Conservation (phyloP, 129 eudicot genomes). For the Escallonia rubra region DNA sequence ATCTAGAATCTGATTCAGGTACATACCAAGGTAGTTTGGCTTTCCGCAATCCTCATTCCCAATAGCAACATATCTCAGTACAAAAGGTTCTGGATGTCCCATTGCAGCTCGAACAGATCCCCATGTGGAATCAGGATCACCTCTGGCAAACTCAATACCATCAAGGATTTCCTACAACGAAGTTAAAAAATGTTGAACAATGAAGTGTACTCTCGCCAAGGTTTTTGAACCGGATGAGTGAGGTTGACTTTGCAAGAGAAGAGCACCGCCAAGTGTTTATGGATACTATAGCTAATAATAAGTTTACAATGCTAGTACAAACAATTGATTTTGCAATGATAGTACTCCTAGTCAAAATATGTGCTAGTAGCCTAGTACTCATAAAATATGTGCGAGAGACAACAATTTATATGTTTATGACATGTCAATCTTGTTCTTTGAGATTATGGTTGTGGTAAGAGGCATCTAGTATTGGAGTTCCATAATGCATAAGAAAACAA, state of each 20-base stretch:
- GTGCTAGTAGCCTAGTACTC: no score
- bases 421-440: no score
- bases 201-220: not conserved
- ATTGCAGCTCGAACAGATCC: conserved; percentile 80
- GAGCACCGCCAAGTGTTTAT: not conserved
- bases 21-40: conserved; percentile 64
- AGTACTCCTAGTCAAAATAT: not conserved
- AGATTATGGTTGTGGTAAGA: no score
- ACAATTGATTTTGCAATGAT: no score
- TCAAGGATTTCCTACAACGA: conserved; percentile 62
- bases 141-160: conserved; percentile 92
- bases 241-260: not conserved
- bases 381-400: no score
- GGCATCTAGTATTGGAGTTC: no score
- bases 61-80: conserved; percentile 75
- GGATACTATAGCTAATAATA: no score
- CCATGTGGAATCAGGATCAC: conserved; percentile 77
- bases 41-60: conserved; percentile 92
- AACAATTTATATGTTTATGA: no score
- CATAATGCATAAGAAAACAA: no score
- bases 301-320: no score
- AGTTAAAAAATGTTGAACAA: not conserved
- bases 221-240: not conserved
- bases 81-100: conserved; percentile 77
- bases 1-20: not conserved